Percentiles rank a stretch among this genome's conserved stretches.
Conservation (phyloP, 169 alveolate genomes). For the Eimeria praecox region DNA sequence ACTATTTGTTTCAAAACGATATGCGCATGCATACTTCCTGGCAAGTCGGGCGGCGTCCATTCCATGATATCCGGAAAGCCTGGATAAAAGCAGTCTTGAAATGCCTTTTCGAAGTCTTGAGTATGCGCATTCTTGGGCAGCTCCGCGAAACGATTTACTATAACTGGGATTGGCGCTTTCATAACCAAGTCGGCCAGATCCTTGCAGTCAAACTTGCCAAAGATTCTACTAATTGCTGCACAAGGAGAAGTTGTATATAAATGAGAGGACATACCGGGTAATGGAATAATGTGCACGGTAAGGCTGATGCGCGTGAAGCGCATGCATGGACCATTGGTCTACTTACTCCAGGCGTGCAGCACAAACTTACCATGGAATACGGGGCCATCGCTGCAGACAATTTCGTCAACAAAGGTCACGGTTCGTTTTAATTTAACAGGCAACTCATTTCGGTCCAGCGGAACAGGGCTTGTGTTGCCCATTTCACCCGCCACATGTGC, state of each 20-base stretch:
- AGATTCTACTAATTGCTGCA: constrained; percentile 17
- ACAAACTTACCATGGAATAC: not conserved
- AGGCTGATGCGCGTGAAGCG: not conserved
- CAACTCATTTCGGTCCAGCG: not conserved
- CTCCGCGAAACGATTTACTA: not conserved
- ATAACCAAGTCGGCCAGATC: constrained; percentile 22
- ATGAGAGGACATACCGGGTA: not conserved
- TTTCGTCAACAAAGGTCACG: constrained; percentile 2
- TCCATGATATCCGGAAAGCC: constrained; percentile 43
- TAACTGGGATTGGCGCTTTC: not conserved
- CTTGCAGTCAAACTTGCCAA: constrained; percentile 16
- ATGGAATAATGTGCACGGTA: not conserved
- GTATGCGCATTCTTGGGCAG: not conserved
- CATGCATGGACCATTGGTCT: constrained; percentile 21
- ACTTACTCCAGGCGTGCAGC: not conserved
- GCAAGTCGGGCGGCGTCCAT: constrained; percentile 38
- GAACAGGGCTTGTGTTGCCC: not conserved
- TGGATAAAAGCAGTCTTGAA: not conserved
- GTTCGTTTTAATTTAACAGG: too few relatives aligned
- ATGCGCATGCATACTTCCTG: not conserved
- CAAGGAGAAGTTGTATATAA: too few relatives aligned
- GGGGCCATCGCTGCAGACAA: constrained; percentile 48
- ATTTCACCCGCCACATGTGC: not conserved
- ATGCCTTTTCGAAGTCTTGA: not conserved
- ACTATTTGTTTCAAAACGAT: not conserved